Base-by-base conservation (phyloP, 495 filamentous ascomycete genomes). In the Penicillium odoratum region DNA sequence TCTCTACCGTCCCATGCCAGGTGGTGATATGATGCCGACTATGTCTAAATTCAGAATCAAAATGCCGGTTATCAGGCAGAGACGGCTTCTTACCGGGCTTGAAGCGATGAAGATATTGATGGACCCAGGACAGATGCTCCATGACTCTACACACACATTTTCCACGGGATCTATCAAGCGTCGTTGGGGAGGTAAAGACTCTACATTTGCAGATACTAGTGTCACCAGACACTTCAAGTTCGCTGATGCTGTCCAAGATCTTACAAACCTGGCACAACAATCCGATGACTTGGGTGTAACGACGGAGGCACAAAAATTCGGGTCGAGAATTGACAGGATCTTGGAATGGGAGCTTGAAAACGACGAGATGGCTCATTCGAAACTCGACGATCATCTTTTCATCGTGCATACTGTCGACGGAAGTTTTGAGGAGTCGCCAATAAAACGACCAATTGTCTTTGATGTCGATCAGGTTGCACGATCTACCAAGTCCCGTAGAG, bases 71-170 rank as follows among this genome's bases (percentile, higher is more conserved):
- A 16, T 15, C 6, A 5, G 38, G 38, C 38, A 16, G 38, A 40
- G 7, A 40, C 38, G 38, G 15, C 15, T 15, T 2, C 36, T 77
- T 8, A 69, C 69, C 16, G 50, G 56, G 31, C 60, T 71, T 40
- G 69, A 65, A 4, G 61, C 71, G 7, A 68, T 72, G 64, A 63
- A 71, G n/a, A 74, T 76, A 65, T 56, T 81, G 40, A 81, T 81
- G 74, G 72, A 78, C 53, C 74, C 80, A 7, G 62, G 60, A 25
- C 77, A 82, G 36, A 45, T 50, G 3, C 80, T 81, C 59, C 66
- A 82, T 51, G 18, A 63, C 3, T 44, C 50, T 7, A 74, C 60
- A 42, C 79, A 81, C 15, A 84, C 79, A 9, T 84, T 82, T 57
- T 69, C 69, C 5, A 76, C 75, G 3, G 38, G 33, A n/a, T 40